Conservation (phyloP, 208 protist species). For the Acanthamoeba healyi region DNA sequence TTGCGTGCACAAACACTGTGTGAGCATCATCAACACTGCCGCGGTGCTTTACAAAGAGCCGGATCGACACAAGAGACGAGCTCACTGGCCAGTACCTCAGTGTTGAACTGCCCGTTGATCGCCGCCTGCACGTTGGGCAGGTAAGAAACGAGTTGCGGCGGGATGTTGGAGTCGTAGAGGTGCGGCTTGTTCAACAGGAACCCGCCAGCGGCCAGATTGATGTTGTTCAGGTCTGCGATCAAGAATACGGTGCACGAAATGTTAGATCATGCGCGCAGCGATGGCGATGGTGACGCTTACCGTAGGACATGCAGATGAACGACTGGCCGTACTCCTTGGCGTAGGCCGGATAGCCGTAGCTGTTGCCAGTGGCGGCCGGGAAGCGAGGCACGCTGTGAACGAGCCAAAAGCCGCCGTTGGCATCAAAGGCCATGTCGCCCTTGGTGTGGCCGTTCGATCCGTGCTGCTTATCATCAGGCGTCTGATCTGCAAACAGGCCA, state of each 20-base stretch:
- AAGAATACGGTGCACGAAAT: not conserved
- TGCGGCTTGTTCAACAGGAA: slow-evolving; percentile 70
- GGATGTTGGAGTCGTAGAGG: slow-evolving; percentile 69
- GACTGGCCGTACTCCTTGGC: slow-evolving; percentile 83
- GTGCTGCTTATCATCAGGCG: not conserved
- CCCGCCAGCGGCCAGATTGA: slow-evolving; percentile 19
- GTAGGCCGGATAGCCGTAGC: slow-evolving; percentile 71
- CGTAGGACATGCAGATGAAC: slow-evolving; percentile 81
- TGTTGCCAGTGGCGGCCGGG: slow-evolving; percentile 32
- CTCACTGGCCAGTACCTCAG: no score
- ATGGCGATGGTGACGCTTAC: not conserved
- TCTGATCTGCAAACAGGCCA: slow-evolving; percentile 61
- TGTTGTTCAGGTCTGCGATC: not conserved
- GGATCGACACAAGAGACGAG: no score
- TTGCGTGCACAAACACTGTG: no score
- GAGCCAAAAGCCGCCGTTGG: slow-evolving; percentile 81
- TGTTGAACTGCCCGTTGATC: slow-evolving; percentile 41
- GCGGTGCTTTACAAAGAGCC: not conserved
- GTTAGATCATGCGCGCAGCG: not conserved
- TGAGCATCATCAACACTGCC: not conserved
- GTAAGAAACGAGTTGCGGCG: not conserved
- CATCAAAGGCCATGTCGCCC: slow-evolving; percentile 76
- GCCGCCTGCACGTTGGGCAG: slow-evolving; percentile 37
- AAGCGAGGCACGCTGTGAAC: slow-evolving; percentile 81
- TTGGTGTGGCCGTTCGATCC: slow-evolving; percentile 79